Evolutionary conservation across 192 early-diverging fungal species (phyloP), one percentile per base, ranked within the genome.

Genomic region (Coemansia javaensis): DNA sequence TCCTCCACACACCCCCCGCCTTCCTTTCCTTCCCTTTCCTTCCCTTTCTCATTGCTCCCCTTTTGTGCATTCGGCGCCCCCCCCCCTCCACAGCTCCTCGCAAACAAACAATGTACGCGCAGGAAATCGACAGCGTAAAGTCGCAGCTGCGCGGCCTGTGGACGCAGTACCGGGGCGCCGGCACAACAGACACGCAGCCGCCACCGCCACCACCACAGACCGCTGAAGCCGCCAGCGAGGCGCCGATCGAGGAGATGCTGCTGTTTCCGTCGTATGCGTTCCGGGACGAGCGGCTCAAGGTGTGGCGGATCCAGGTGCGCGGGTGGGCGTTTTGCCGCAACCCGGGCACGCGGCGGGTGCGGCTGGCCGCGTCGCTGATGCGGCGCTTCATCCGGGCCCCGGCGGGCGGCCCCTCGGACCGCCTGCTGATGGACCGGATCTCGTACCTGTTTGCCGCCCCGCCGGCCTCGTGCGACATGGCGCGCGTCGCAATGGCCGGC

Each of bases 221-320:
- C n/a, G n/a, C 28, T 7, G 28, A 8, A 10, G 28, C 28, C 5
- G 7, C 5, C n/a, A n/a, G n/a, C 1, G 28, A 3, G 9, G 44
- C 39, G 31, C 36, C 34, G 21, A 24, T 72, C 0, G 68, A 72
- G 11, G 68, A 72, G 44, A 33, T 74, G 40, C 54, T 74, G 13
- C 33, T 74, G 32, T 74, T 74, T 31, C 70, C 70, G 1, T 66
- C 70, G 2, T 66, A 50, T 25, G 70, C 70, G 27, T 66, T 43
- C 48, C 70, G 63, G 35, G 70, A 74, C 50, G 70, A 74, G 40
- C 53, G 59, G 34, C 49, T 66, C 18, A 74, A 66, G 36, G 70
- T 59, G 3, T 74, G 70, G 70, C 49, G 70, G 5, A 59, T 74
- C 21, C 70, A 74, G 20, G 63, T 74, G 20, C 63, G 63, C 17